Evolutionary conservation across 441 rosid species (phyloP), one percentile per base, ranked within the genome.

Genomic region (Theobroma grandiflorum): DNA sequence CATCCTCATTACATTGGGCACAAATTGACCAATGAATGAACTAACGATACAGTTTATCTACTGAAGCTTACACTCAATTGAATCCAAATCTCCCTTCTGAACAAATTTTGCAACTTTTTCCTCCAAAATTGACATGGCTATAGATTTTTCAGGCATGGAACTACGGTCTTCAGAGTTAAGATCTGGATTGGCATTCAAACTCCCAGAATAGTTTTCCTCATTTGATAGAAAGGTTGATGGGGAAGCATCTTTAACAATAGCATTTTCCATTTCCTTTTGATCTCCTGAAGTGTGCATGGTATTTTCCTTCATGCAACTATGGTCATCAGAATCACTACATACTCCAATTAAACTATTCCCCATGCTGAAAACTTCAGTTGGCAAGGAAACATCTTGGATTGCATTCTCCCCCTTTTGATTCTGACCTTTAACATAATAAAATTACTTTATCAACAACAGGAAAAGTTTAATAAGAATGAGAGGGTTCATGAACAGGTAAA

Each of bases 31-130:
- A 15, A 8, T 35, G 37, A 45, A 33, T 0, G 15, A 7, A 45
- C 14, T 15, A 9, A 18, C 11, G 31, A 42, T 43, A 14, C 11
- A 31, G 11, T 63, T 49, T 50, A 66, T 5, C 43, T 26, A 55
- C 61, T 8, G n/a, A 59, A 72, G 79, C 78, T 82, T 84, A 94
- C 98, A 88, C 76, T 90, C 95, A 65, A 86, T 64, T 72, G 80
- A 77, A 74, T 93, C 97, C 81, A 94, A 88, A 63, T 86, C 88
- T 71, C 96, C 97, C 75, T 82, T 82, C 75, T 89, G 93, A 80
- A 94, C 85, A 83, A 94, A 93, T 49, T 81, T 90, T 72, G 87
- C 79, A 82, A 88, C 88, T 79, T 86, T 90, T 79, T 89, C 94
- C 80, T 90, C 90, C 86, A 91, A 74, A 57, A 84, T 87, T 84